phyloP scores from a whole-genome alignment of 1,139 yeast genomes.

The Eremothecium gossypii region DNA sequence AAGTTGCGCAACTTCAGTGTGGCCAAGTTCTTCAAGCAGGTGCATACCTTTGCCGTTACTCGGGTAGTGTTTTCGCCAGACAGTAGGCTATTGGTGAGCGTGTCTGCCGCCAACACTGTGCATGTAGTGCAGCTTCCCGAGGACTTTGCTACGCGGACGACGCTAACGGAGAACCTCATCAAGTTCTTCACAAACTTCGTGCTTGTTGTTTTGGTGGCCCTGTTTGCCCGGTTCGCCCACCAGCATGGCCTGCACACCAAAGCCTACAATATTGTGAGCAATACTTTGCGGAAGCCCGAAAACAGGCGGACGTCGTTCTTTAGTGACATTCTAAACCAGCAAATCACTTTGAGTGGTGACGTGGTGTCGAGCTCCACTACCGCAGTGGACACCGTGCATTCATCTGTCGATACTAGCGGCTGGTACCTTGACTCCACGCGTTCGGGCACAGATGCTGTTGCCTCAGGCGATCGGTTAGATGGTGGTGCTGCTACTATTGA shows the following conservation, averaged over 20 bases:
- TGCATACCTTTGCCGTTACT: constrained; percentile 78
- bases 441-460: neutral
- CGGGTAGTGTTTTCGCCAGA: constrained; percentile 60
- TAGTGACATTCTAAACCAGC: constrained; percentile 8
- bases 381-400: constrained; percentile 7
- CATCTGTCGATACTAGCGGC: constrained; percentile 5
- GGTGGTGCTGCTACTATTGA: neutral
- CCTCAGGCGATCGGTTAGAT: neutral
- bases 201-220: constrained; percentile 34
- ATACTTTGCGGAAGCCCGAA: constrained; percentile 24
- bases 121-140: constrained; percentile 53
- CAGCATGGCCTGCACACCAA: constrained; percentile 34
- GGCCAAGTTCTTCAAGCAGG: constrained; percentile 44
- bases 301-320: constrained; percentile 23
- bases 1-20: constrained; percentile 43
- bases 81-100: constrained; percentile 62
- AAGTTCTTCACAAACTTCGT: constrained; percentile 41
- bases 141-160: constrained; percentile 39
- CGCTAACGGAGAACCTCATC: constrained; percentile 32
- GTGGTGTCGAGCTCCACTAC: constrained; percentile 12
- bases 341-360: constrained; percentile 20
- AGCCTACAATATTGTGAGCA: constrained; percentile 12
- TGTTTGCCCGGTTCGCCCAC: constrained; percentile 33
- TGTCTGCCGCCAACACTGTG: constrained; percentile 73
- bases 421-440: neutral